Percentiles rank a stretch among this genome's conserved stretches.
These are phyloP conservation scores for Carex cristatella DNA, from an alignment of 176 grass and related monocot species.

Conservation along the genomic window DNA sequence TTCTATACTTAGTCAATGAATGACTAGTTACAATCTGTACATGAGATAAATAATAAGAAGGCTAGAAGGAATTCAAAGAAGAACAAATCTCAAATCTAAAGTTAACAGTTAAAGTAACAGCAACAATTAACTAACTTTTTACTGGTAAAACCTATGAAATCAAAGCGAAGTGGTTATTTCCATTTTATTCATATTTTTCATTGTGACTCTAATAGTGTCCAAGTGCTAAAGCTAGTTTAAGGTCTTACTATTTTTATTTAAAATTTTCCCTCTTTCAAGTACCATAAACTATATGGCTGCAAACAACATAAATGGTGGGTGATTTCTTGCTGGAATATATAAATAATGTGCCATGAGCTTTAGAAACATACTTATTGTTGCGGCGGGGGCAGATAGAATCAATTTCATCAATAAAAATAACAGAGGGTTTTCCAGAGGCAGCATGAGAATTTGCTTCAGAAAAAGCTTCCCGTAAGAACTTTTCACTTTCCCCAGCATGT, in stretches of 20 bases:
- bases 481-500: constrained; percentile 80
- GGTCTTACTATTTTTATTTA: not conserved
- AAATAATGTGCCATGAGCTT: not conserved
- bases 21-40: not conserved
- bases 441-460: constrained; percentile 58
- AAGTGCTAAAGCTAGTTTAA: not conserved
- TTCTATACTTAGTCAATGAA: not conserved
- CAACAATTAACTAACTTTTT: not conserved
- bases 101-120: not conserved
- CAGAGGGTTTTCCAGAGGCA: constrained; percentile 55
- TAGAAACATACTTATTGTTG: constrained; percentile 35
- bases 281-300: not conserved
- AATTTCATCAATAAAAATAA: constrained; percentile 90
- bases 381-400: constrained; percentile 84
- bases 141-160: not conserved
- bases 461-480: constrained; percentile 69
- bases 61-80: not conserved
- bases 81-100: not conserved
- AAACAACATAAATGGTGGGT: not conserved
- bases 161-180: not conserved
- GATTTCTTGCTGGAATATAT: not conserved
- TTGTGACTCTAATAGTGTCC: not conserved
- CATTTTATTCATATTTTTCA: not conserved
- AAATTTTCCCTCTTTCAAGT: not conserved
- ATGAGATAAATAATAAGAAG: not conserved